These are phyloP conservation scores for Gracilaria caudata DNA, from an alignment of 23 red algal species.

Conservation along the genomic window DNA sequence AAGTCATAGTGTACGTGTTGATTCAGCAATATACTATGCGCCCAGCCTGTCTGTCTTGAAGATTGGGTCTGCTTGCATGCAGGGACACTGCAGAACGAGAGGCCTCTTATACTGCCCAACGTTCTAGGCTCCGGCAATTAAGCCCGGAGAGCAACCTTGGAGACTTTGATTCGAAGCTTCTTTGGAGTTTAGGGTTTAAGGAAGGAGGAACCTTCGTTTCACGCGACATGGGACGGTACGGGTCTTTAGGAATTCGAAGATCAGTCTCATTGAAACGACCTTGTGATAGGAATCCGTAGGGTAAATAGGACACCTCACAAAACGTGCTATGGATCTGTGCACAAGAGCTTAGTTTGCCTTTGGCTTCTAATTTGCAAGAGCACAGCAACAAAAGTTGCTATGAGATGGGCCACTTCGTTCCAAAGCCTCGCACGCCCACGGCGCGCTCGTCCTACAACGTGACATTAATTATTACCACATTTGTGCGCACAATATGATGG, in stretches of 20 bases:
- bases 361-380: no score
- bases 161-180: constrained; percentile 2
- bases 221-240: neutral
- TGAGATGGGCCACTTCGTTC: no score
- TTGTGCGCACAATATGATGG: no score
- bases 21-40: neutral
- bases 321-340: no score
- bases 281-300: no score
- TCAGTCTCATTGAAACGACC: neutral
- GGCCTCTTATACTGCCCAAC: constrained; percentile 1
- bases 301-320: no score
- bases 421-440: neutral
- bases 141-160: neutral
- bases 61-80: neutral
- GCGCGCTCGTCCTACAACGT: neutral
- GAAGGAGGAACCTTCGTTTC: neutral
- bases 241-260: neutral
- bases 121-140: neutral
- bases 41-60: neutral
- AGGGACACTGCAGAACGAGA: neutral
- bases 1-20: neutral
- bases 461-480: neutral
- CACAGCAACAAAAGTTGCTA: no score
- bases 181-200: neutral
- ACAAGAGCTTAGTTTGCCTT: no score